These are phyloP conservation scores for Neonectria punicea DNA, from an alignment of 2,329 filamentous ascomycete genomes.

Conservation along the genomic window DNA sequence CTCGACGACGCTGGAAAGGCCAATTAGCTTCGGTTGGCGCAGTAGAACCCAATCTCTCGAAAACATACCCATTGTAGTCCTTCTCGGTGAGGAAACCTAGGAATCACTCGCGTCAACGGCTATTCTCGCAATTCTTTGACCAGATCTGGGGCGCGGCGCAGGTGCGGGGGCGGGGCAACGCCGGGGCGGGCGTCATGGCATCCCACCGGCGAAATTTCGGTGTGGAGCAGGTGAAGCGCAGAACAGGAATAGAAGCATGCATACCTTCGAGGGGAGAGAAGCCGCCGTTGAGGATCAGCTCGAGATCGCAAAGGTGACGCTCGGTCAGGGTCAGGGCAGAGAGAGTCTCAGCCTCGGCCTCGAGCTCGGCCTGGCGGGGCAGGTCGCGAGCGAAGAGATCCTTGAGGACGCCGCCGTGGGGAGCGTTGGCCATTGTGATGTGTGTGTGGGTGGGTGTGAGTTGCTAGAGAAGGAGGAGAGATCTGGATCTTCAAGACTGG, in stretches of 20 bases:
- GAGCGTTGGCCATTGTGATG: constrained; percentile 72
- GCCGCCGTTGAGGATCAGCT: constrained; percentile 95
- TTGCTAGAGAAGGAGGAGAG: constrained; percentile 10
- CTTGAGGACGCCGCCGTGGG: constrained; percentile 95
- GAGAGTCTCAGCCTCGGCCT: constrained; percentile 84
- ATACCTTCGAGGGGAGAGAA: constrained; percentile 97
- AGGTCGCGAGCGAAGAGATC: constrained; percentile 95
- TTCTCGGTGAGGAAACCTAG: constrained; percentile 96
- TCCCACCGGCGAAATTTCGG: constrained; percentile 30
- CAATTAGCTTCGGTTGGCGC: constrained; percentile 40
- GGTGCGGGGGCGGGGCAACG: constrained; percentile 41
- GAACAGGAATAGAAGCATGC: constrained; percentile 47
- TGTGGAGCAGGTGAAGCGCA: constrained; percentile 10
- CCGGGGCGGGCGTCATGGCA: constrained; percentile 23
- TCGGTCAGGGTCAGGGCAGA: constrained; percentile 88
- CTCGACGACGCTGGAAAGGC: constrained; percentile 78
- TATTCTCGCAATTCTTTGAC: constrained; percentile 14
- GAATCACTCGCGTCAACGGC: constrained; percentile 29
- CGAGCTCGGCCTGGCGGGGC: constrained; percentile 81
- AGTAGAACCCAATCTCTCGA: neutral
- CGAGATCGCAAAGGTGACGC: constrained; percentile 96
- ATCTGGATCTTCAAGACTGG: constrained; percentile 19
- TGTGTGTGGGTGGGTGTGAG: constrained; percentile 20
- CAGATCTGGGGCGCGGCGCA: constrained; percentile 28
- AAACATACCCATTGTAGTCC: constrained; percentile 88